A percentile compares a stretch with the other conserved stretches of the same genome.
phyloP scores from a whole-genome alignment of 148 eudicot species.

The Dysphania ambrosioides region DNA sequence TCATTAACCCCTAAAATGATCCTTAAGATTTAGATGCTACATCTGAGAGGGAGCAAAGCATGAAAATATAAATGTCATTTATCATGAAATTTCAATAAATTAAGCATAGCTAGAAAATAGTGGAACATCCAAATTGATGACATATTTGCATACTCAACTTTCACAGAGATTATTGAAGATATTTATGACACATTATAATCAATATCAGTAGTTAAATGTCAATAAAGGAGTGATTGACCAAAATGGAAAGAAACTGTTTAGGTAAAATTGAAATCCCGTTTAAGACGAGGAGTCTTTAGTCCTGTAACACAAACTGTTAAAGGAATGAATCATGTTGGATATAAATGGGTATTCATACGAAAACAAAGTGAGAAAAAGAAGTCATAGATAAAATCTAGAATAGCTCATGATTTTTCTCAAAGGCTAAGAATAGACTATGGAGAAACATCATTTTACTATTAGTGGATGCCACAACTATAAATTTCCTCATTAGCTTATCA shows the following conservation, averaged over 20 bases:
- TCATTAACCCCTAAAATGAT: no score
- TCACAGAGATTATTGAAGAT: background rate
- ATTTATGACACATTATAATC: background rate
- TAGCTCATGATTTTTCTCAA: background rate
- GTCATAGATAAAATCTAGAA: no score
- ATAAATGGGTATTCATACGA: background rate
- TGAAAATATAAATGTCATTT: no score
- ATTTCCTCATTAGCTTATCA: background rate
- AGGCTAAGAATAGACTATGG: background rate
- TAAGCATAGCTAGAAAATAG: no score
- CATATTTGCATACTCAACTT: background rate
- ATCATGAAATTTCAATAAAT: no score
- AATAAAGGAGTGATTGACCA: background rate
- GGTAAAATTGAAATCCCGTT: background rate
- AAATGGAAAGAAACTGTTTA: background rate
- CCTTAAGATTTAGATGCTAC: no score
- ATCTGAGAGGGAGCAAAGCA: no score
- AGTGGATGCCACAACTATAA: constrained; percentile 3
- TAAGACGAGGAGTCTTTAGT: background rate
- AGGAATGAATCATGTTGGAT: background rate
- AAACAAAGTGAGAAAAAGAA: no score
- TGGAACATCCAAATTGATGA: no score
- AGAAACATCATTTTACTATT: background rate
- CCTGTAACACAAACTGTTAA: background rate
- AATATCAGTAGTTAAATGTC: background rate